A percentile compares a stretch with the other conserved stretches of the same genome.
These are phyloP conservation scores for Phytophthora fragariae DNA, from an alignment of 352 stramenopile species.

Conservation along the genomic window DNA sequence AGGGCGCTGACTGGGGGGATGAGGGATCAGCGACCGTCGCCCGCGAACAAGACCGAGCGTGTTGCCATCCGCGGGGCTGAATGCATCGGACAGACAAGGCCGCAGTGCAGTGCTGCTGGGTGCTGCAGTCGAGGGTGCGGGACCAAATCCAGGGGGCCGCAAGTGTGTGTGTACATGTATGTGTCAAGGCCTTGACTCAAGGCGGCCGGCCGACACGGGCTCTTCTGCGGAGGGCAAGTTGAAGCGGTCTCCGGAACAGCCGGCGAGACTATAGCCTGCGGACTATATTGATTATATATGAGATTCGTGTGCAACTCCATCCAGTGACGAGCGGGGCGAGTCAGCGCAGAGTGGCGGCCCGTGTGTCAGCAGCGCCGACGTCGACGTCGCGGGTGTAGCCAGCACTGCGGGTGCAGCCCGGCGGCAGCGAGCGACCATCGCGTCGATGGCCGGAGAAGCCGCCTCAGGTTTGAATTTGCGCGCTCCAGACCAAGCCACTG, in stretches of 20 bases:
- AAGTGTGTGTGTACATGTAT: background rate
- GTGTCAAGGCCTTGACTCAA: slow-evolving; percentile 10
- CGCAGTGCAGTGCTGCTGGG: background rate
- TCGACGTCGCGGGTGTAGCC: slow-evolving; percentile 20
- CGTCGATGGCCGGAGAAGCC: slow-evolving; percentile 2
- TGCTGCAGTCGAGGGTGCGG: background rate
- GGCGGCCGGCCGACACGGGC: slow-evolving; percentile 2
- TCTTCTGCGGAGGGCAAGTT: slow-evolving; percentile 34
- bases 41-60: background rate
- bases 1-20: slow-evolving; percentile 14
- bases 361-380: slow-evolving; percentile 21
- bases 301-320: slow-evolving; percentile 36
- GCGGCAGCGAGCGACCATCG: slow-evolving; percentile 23
- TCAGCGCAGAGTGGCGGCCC: slow-evolving; percentile 35
- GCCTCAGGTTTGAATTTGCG: slow-evolving; percentile 51
- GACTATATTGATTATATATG: no score
- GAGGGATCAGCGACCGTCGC: background rate
- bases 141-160: background rate
- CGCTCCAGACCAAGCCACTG: slow-evolving; percentile 28
- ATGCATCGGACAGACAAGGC: no score
- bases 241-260: slow-evolving; percentile 30
- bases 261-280: background rate
- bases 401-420: slow-evolving; percentile 5
- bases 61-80: background rate
- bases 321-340: slow-evolving; percentile 34